Conservation (phyloP, 2,329 filamentous ascomycete species). For the Aspergillus ustus region DNA sequence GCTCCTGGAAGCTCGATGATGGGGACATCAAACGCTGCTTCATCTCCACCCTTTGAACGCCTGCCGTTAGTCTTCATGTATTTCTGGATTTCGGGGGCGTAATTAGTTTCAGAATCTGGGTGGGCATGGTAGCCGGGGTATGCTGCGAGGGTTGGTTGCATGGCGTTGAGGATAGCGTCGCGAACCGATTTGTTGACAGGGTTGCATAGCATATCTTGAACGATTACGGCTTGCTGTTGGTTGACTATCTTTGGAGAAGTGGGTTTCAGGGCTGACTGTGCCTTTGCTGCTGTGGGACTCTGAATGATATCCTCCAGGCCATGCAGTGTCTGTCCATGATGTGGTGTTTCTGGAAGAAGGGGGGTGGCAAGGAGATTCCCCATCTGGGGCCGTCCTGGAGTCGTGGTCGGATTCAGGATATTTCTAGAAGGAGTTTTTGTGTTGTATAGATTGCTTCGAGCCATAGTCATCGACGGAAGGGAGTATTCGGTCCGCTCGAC, state of each 20-base stretch:
- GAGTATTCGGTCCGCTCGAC: constrained; percentile 94
- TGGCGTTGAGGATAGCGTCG: constrained; percentile 72
- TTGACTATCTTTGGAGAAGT: constrained; percentile 25
- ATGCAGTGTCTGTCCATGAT: constrained; percentile 50
- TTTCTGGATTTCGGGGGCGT: constrained; percentile 76
- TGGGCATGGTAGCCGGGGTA: constrained; percentile 84
- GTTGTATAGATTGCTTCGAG: constrained; percentile 62
- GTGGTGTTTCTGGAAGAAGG: constrained; percentile 67
- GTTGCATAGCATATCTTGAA: constrained; percentile 84
- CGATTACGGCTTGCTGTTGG: constrained; percentile 63
- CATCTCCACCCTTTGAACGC: constrained; percentile 54
- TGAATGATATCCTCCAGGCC: constrained; percentile 40
- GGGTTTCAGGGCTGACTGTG: constrained; percentile 29
- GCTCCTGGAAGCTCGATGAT: constrained; percentile 70
- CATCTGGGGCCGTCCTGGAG: constrained; percentile 41
- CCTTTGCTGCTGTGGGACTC: constrained; percentile 45
- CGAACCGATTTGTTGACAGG: constrained; percentile 80
- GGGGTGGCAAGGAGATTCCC: constrained; percentile 69
- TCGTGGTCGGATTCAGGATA: constrained; percentile 25
- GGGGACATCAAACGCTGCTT: constrained; percentile 65
- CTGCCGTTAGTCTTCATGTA: constrained; percentile 72
- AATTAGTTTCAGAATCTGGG: constrained; percentile 65
- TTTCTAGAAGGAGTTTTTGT: constrained; percentile 78
- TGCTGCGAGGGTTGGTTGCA: constrained; percentile 72
- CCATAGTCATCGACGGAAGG: constrained; percentile 64